Evolutionary conservation across 2,329 filamentous ascomycete genomes (phyloP), one percentile per base, ranked within the genome.

Genomic region (Sclerotinia sclerotiorum): DNA sequence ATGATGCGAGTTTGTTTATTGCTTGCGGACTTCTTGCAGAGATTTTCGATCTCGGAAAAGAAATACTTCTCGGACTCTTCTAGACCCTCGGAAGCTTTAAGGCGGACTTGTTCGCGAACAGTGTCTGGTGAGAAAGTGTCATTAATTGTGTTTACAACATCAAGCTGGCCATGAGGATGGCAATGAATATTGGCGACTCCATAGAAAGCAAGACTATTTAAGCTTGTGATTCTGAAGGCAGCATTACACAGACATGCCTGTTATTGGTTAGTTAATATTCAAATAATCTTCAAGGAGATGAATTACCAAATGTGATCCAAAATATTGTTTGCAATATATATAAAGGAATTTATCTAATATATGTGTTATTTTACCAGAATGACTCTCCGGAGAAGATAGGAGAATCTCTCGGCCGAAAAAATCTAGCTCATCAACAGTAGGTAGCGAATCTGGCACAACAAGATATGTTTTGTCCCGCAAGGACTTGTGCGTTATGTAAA

Each of bases 91-190:
- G 70, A 71, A 5, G 69, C 71, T 29, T 69, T 61, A 27, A 73
- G 61, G 2, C 71, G 71, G 32, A 73, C 66, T 48, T 73, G 71
- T 42, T 73, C 71, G 48, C 72, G 70, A 24, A 73, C 67, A 7
- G 70, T 72, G 8, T 71, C 69, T 8, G 70, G 70, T 2, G 72
- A 69, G 39, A 68, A 73, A n/a, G 52, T 69, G 39, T 67, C 56
- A n/a, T 61, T 55, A 17, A 56, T 48, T 19, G 46, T 63, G 15
- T 63, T 63, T 32, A 63, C n/a, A 27, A 63, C 60, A 5, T 63
- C 60, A 63, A 63, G 60, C 32, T 63, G 60, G 17, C 46, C 29
- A 17, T 63, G 19, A 5, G 60, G 60, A 48, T 63, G 60, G 15
- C 60, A 63, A 42, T 67, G 60, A 4, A 73, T 46, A 19, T 73